These are phyloP conservation scores for Pistacia vera DNA, from an alignment of 345 rosid genomes.

Conservation along the genomic window DNA sequence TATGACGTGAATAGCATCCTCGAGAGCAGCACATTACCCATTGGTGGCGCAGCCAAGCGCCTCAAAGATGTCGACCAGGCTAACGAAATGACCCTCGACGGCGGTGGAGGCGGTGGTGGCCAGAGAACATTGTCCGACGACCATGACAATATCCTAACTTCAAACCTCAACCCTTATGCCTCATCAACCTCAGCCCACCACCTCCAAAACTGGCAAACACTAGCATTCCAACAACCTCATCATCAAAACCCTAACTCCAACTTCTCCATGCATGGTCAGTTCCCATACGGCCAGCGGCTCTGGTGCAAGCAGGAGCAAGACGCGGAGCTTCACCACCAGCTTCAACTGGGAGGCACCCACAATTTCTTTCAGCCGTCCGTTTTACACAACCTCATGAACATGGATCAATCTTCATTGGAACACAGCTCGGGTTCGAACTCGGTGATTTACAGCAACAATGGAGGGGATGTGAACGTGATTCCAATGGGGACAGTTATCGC, in stretches of 20 bases:
- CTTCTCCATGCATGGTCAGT: conserved; percentile 30
- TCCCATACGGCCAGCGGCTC: conserved; percentile 46
- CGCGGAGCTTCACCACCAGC: conserved; percentile 35
- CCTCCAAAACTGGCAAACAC: conserved; percentile 44
- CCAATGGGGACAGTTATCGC: conserved; percentile 41
- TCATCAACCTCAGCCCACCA: conserved; percentile 6
- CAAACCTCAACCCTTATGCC: too few relatives aligned
- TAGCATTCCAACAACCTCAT: conserved; percentile 44
- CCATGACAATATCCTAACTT: too few relatives aligned
- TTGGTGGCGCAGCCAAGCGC: conserved; percentile 76
- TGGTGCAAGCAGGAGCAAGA: conserved; percentile 79
- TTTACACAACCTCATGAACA: conserved; percentile 44
- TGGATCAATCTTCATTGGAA: conserved; percentile 48
- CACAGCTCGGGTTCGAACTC: conserved; percentile 54
- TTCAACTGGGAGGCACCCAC: conserved; percentile 45
- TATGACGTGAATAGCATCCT: conserved; percentile 85
- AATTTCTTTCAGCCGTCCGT: conserved; percentile 52
- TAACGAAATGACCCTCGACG: conserved; percentile 25
- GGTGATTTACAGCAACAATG: conserved; percentile 40
- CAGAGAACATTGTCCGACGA: neutral
- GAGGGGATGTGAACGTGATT: conserved; percentile 25
- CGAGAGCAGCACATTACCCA: conserved; percentile 76
- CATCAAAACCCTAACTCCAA: conserved; percentile 14
- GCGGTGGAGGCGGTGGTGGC: too few relatives aligned
- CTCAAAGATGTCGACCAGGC: conserved; percentile 52